Percentiles rank a stretch among this genome's conserved stretches.
Conservation (phyloP, 2,329 filamentous ascomycete genomes). For the Orbilia brochopaga region DNA sequence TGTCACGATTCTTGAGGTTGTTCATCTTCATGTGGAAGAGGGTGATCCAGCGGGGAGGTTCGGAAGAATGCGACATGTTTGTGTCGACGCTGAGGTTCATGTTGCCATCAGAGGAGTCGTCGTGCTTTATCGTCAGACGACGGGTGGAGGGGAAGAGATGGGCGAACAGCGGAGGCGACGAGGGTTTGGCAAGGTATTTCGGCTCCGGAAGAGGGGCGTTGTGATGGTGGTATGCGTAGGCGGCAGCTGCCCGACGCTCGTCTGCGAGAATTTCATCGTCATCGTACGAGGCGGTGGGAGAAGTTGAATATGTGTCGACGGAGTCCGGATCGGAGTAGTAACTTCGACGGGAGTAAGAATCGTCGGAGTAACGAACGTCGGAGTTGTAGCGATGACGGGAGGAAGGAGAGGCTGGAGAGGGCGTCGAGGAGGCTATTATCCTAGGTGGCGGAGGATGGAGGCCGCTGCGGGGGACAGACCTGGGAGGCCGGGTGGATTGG, state of each 20-base stretch:
- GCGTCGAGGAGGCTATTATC: background rate
- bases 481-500: background rate
- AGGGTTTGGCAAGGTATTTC: conserved; percentile 67
- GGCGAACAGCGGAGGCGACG: conserved; percentile 81
- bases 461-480: background rate
- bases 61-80: conserved; percentile 65
- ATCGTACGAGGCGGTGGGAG: conserved; percentile 46
- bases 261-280: conserved; percentile 27
- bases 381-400: background rate
- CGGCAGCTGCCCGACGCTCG: conserved; percentile 11
- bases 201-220: conserved; percentile 65
- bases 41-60: conserved; percentile 69
- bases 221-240: conserved; percentile 66
- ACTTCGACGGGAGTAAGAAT: conserved; percentile 39
- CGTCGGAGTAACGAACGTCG: conserved; percentile 44
- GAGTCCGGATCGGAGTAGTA: conserved; percentile 48
- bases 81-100: conserved; percentile 95
- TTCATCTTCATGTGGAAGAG: conserved; percentile 97
- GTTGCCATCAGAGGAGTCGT: conserved; percentile 92
- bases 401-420: background rate
- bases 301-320: conserved; percentile 35
- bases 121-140: conserved; percentile 81
- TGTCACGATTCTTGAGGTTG: conserved; percentile 82
- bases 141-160: conserved; percentile 84
- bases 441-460: conserved; percentile 1